phyloP scores from a whole-genome alignment of 2,329 filamentous ascomycete species.

The Sporothrix sp. region DNA sequence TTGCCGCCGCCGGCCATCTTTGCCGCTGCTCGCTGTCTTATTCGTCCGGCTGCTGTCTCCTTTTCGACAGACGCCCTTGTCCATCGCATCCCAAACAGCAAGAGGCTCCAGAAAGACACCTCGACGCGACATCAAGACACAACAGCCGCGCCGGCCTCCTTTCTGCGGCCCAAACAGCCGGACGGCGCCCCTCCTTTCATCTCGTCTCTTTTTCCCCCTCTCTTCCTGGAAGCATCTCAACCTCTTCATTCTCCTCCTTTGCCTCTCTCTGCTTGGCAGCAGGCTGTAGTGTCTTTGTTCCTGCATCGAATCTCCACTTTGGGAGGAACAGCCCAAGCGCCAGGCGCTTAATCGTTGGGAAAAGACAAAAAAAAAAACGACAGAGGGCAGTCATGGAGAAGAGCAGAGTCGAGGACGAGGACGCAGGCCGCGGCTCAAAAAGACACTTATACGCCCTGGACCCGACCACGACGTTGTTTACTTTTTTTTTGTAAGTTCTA shows the following conservation, averaged over 20 bases:
- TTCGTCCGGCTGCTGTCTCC: too few species aligned
- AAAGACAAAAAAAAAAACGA: neutral
- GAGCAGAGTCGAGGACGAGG: neutral
- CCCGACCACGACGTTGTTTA: slow-evolving; percentile 55
- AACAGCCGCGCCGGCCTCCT: neutral
- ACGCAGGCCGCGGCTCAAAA: neutral
- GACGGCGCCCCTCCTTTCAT: slow-evolving; percentile 11
- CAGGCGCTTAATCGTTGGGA: slow-evolving; percentile 7
- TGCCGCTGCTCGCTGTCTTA: neutral
- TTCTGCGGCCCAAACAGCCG: neutral
- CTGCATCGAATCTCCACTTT: slow-evolving; percentile 7
- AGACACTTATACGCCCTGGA: slow-evolving; percentile 35
- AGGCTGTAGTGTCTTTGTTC: neutral
- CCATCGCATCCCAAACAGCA: neutral
- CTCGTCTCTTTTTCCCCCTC: slow-evolving; percentile 2
- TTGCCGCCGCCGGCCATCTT: neutral
- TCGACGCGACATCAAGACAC: too few species aligned
- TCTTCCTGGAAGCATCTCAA: neutral
- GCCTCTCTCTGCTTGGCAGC: too few species aligned
- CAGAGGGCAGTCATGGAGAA: slow-evolving; percentile 10
- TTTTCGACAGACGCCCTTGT: too few species aligned
- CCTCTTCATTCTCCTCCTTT: neutral
- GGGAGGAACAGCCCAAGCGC: neutral
- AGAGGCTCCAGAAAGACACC: too few species aligned
- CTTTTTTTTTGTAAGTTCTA: slow-evolving; percentile 56